Conservation (phyloP, 2,329 filamentous ascomycete species). For the Teratosphaeria nubilosa region DNA sequence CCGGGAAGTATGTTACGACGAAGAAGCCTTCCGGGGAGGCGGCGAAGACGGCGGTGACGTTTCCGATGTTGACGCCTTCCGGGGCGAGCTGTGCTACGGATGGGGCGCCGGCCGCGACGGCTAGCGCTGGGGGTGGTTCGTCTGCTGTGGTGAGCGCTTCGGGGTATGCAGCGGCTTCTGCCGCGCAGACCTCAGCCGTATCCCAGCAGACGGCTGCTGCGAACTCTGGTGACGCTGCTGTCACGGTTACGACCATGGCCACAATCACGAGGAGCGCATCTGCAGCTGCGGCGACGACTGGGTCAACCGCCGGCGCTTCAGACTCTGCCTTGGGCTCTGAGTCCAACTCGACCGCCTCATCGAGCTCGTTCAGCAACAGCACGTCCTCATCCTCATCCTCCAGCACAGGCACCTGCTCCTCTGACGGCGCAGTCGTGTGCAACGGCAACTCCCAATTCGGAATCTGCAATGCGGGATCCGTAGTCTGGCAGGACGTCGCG, state of each 20-base stretch:
- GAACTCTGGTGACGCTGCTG: background rate
- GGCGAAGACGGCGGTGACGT: conserved; percentile 6
- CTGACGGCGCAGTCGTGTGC: conserved; percentile 34
- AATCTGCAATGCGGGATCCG: conserved; percentile 34
- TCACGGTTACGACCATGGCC: conserved; percentile 1
- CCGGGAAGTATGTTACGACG: conserved; percentile 49
- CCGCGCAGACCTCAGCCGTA: background rate
- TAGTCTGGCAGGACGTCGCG: conserved; percentile 31
- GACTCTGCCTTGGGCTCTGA: too few species aligned
- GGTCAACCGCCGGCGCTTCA: background rate
- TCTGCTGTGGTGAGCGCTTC: background rate
- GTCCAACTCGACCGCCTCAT: background rate
- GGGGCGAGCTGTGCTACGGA: conserved; percentile 10
- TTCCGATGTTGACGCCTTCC: conserved; percentile 14
- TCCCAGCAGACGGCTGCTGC: background rate
- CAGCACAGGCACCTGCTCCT: conserved; percentile 27
- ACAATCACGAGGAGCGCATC: background rate
- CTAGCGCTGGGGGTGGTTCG: background rate
- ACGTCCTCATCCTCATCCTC: background rate
- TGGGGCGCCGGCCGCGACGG: background rate
- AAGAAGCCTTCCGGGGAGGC: conserved; percentile 7
- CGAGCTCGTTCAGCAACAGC: background rate
- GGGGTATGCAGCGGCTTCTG: conserved; percentile 1
- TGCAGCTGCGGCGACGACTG: background rate
- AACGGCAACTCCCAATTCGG: conserved; percentile 33